These are phyloP conservation scores for Aspergillus thermomutatus DNA, from an alignment of 2,329 filamentous ascomycete genomes.

Conservation along the genomic window DNA sequence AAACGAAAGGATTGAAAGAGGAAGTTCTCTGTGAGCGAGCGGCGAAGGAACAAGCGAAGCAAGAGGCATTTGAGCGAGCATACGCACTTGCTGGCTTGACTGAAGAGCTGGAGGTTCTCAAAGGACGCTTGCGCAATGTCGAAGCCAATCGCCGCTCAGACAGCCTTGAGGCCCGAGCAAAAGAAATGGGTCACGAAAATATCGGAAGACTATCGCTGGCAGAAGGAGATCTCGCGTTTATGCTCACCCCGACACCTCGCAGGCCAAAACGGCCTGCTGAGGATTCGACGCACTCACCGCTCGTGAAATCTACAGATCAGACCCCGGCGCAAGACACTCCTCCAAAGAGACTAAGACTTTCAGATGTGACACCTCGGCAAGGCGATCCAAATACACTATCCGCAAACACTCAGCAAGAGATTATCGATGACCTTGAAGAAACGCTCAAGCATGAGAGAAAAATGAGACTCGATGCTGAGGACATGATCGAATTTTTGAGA, in stretches of 20 bases:
- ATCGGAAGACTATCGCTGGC: conserved; percentile 26
- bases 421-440: conserved; percentile 45
- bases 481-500: conserved; percentile 52
- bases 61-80: conserved; percentile 47
- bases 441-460: conserved; percentile 51
- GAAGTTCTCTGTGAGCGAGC: conserved; percentile 50
- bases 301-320: conserved; percentile 6
- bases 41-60: conserved; percentile 44
- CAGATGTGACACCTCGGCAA: conserved; percentile 24
- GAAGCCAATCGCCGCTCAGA: conserved; percentile 37
- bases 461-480: conserved; percentile 51
- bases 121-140: conserved; percentile 37
- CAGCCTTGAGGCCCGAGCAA: conserved; percentile 30
- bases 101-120: conserved; percentile 44
- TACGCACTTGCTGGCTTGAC: conserved; percentile 45
- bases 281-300: conserved; percentile 23
- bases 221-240: conserved; percentile 32
- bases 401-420: conserved; percentile 36
- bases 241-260: conserved; percentile 28
- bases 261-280: conserved; percentile 33
- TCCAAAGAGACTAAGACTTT: conserved; percentile 33
- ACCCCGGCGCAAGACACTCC: conserved; percentile 25
- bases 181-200: conserved; percentile 27
- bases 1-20: conserved; percentile 51
- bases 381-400: conserved; percentile 24